These are phyloP conservation scores for Mortierella sp. DNA, from an alignment of 371 early-diverging fungal species.

Conservation along the genomic window DNA sequence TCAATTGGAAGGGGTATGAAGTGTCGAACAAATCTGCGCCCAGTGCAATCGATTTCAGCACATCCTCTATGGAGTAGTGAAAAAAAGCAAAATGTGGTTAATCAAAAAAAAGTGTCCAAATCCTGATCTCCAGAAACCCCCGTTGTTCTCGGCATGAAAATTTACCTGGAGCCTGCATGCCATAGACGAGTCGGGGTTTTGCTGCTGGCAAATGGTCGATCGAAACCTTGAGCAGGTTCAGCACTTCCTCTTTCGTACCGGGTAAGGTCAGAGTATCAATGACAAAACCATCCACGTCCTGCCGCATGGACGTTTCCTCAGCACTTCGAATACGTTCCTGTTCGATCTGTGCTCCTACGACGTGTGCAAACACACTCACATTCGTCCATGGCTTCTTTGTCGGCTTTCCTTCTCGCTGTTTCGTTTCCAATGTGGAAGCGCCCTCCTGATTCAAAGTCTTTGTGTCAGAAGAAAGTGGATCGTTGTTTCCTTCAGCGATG, in stretches of 20 bases:
- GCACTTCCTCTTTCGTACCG: conserved; percentile 44
- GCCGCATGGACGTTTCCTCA: conserved; percentile 60
- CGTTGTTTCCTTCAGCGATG: neutral
- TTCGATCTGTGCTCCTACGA: conserved; percentile 61
- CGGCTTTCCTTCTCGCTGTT: neutral
- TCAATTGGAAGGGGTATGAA: conserved; percentile 60
- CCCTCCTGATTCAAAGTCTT: neutral
- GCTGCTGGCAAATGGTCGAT: conserved; percentile 48
- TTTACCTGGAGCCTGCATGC: conserved; percentile 58
- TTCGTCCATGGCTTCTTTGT: conserved; percentile 30
- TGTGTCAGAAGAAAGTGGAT: conserved; percentile 8
- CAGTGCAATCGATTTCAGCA: conserved; percentile 65
- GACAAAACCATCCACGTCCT: conserved; percentile 61
- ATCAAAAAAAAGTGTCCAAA: conserved; percentile 4
- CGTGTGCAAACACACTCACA: conserved; percentile 68
- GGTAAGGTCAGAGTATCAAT: conserved; percentile 49
- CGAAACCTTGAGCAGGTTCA: conserved; percentile 55
- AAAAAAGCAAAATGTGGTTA: neutral
- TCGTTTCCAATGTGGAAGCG: neutral
- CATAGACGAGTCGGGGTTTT: conserved; percentile 60
- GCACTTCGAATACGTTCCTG: conserved; percentile 72
- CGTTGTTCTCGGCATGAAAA: too few relatives aligned
- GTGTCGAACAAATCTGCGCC: conserved; percentile 84
- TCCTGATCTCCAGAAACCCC: too few relatives aligned
- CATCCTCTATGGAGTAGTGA: conserved; percentile 57